These are phyloP conservation scores for Mariannaea sp. DNA, from an alignment of 2,329 filamentous ascomycete genomes.

Conservation along the genomic window DNA sequence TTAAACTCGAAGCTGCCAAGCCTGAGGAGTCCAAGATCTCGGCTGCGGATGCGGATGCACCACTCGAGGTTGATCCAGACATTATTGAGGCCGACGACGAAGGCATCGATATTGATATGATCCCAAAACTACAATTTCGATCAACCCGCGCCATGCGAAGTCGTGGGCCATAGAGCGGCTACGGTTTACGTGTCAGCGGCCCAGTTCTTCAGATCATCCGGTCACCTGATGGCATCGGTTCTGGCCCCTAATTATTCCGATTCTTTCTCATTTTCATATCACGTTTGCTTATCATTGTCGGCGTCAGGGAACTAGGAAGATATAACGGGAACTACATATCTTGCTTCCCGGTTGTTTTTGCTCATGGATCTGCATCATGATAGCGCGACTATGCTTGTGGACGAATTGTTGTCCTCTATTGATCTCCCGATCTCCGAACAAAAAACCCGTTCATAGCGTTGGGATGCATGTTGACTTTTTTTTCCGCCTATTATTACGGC, in stretches of 20 bases:
- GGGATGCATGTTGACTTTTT: slow-evolving; percentile 30
- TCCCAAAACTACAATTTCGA: slow-evolving; percentile 49
- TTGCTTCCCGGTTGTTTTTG: too few species aligned
- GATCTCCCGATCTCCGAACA: slow-evolving; percentile 19
- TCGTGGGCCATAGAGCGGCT: slow-evolving; percentile 37
- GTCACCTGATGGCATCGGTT: slow-evolving; percentile 5
- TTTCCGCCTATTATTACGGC: slow-evolving; percentile 19
- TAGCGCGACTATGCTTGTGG: slow-evolving; percentile 24
- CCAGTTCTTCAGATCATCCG: slow-evolving; percentile 24
- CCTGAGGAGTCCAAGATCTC: slow-evolving; percentile 13
- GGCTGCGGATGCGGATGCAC: slow-evolving; percentile 18
- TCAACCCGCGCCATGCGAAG: slow-evolving; percentile 49
- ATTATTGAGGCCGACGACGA: slow-evolving; percentile 51
- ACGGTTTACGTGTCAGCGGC: slow-evolving; percentile 28
- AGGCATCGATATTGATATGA: slow-evolving; percentile 46
- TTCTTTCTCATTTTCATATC: slow-evolving; percentile 18
- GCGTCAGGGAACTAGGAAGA: slow-evolving; percentile 27
- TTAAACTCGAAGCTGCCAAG: slow-evolving; percentile 34
- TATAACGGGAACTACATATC: slow-evolving; percentile 7
- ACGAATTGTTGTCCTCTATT: slow-evolving; percentile 15
- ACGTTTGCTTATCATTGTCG: slow-evolving; percentile 24
- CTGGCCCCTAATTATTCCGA: slow-evolving; percentile 5
- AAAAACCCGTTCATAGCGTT: slow-evolving; percentile 37
- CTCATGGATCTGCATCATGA: slow-evolving; percentile 26
- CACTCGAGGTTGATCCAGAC: slow-evolving; percentile 43